These are phyloP conservation scores for Gnomoniopsis sp. DNA, from an alignment of 2,329 filamentous ascomycete species.

Conservation along the genomic window DNA sequence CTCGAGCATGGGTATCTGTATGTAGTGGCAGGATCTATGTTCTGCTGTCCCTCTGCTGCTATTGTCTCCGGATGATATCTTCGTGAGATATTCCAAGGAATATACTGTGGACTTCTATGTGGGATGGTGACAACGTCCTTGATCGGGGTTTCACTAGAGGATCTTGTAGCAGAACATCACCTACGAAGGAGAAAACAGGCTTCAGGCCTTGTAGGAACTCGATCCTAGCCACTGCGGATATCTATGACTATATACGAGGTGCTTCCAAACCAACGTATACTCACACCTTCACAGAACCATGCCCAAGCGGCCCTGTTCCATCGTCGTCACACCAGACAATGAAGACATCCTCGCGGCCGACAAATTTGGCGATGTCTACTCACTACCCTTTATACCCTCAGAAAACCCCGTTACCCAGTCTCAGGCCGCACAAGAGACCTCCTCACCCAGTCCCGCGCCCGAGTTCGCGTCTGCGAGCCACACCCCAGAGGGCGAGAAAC, in stretches of 20 bases:
- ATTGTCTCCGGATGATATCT: no score
- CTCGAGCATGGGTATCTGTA: no score
- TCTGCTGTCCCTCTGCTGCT: no score
- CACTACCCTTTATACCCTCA: conserved; percentile 64
- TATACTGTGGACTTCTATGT: no score
- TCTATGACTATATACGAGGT: neutral
- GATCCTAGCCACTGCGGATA: conserved; percentile 7
- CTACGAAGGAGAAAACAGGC: neutral
- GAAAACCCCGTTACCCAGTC: conserved; percentile 15
- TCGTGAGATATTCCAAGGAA: no score
- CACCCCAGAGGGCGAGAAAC: conserved; percentile 23
- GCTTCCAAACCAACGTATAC: conserved; percentile 11
- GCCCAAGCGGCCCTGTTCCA: conserved; percentile 82
- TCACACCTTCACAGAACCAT: conserved; percentile 57
- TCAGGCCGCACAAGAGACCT: conserved; percentile 1
- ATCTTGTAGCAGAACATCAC: neutral
- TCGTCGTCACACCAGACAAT: conserved; percentile 67
- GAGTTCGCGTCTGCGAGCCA: conserved; percentile 24
- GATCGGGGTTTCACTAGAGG: no score
- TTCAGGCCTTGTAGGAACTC: neutral
- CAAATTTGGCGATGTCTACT: conserved; percentile 97
- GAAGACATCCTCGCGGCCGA: conserved; percentile 78
- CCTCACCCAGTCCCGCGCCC: conserved; percentile 10
- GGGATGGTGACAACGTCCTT: no score
- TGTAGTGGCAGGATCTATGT: no score